A percentile compares a stretch with the other conserved stretches of the same genome.
phyloP scores from a whole-genome alignment of 139 green algal genomes.

The Coelastrella sp. region DNA sequence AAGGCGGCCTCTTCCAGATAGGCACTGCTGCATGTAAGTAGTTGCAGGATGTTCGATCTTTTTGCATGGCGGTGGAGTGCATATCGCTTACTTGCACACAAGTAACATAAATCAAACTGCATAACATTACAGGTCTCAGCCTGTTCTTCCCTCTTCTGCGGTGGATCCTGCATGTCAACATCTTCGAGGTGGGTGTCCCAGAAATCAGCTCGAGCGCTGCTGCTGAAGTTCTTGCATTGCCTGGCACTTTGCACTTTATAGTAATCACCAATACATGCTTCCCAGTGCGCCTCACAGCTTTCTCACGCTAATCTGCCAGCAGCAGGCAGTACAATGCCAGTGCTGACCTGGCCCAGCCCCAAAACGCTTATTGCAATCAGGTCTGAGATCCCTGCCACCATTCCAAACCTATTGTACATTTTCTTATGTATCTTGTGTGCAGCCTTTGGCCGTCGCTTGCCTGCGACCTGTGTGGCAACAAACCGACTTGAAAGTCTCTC shows the following conservation, averaged over 20 bases:
- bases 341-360: no score
- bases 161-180: conserved; percentile 43
- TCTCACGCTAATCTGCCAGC: no score
- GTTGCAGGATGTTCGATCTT: no score
- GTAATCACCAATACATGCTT: no score
- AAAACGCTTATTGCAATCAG: no score
- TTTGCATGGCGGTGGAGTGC: no score
- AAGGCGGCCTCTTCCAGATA: background rate
- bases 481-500: background rate
- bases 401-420: background rate
- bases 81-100: no score
- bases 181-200: conserved; percentile 37
- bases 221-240: no score
- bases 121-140: conserved; percentile 38
- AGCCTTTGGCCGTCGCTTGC: conserved; percentile 2
- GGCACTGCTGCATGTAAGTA: background rate
- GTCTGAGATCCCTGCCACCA: no score
- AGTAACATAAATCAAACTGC: background rate
- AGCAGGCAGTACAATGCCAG: no score
- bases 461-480: conserved; percentile 13
- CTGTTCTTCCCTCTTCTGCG: conserved; percentile 43
- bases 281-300: no score
- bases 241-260: no score
- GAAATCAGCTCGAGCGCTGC: background rate
- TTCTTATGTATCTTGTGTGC: background rate